phyloP scores from a whole-genome alignment of 2,329 filamentous ascomycete species.

The Grosmannia huntii region DNA sequence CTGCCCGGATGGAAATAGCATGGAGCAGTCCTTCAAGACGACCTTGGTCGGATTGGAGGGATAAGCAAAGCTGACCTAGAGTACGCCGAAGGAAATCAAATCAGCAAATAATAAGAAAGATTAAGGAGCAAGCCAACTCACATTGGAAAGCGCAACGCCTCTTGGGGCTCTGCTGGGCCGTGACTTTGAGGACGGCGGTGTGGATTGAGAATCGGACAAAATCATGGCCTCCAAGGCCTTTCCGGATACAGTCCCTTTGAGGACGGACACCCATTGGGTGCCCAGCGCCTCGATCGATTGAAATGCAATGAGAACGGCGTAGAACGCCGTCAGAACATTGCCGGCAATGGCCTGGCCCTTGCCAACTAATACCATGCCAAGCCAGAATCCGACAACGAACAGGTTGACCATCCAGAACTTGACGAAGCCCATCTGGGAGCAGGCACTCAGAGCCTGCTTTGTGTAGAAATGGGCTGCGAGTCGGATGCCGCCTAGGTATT shows the following conservation, averaged over 20 bases:
- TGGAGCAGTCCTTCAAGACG: constrained; percentile 47
- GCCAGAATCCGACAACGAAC: constrained; percentile 87
- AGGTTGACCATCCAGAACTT: constrained; percentile 64
- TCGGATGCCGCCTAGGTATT: constrained; percentile 39
- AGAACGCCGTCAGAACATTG: constrained; percentile 71
- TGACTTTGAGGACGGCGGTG: not conserved
- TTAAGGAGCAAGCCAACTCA: not conserved
- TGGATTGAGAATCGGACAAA: not conserved
- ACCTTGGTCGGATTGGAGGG: constrained; percentile 50
- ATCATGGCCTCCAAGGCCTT: constrained; percentile 33
- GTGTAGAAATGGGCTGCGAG: constrained; percentile 36
- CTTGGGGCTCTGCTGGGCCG: not conserved
- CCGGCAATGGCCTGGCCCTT: constrained; percentile 46
- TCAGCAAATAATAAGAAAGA: not conserved
- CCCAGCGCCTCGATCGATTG: constrained; percentile 62
- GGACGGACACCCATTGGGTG: constrained; percentile 63
- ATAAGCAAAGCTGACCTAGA: constrained; percentile 69
- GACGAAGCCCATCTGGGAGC: constrained; percentile 56
- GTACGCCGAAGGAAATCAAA: not conserved
- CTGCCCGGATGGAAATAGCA: constrained; percentile 60
- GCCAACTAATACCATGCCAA: constrained; percentile 58
- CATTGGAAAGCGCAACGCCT: not conserved
- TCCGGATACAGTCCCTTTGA: constrained; percentile 68
- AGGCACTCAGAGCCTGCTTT: constrained; percentile 40
- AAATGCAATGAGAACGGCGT: constrained; percentile 63